Evolutionary conservation across 169 alveolate species (phyloP), one percentile per base, ranked within the genome.

Genomic region (Eimeria praecox): DNA sequence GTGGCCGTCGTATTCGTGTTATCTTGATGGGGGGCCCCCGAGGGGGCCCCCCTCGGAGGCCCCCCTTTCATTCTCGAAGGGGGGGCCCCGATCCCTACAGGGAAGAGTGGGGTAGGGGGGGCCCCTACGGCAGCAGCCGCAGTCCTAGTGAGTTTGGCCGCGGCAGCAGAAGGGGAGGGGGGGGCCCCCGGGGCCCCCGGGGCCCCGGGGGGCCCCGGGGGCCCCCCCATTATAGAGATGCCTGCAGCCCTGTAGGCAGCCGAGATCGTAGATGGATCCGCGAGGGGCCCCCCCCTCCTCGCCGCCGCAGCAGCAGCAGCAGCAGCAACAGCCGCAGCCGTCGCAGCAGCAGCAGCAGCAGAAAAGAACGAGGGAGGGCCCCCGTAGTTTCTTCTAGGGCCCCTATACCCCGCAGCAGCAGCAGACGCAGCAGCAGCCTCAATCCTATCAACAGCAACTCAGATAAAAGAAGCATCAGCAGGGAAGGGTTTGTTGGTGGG

Each of bases 41-140:
- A 54, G 66, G 71, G 90, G 87, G 62, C 40, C 87, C 87, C 33
- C 87, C 87, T 14, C 56, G 62, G 35, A 27, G 62, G 62, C 33
- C 62, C 18, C 64, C 73, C 40, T 24, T 49, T 4, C 6, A 30
- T 30, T 52, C 73, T 1, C 16, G 22, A 12, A 27, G 73, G 27
- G 3, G 52, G 49, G 46, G 90, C 30, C 78, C 78, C 40, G 64
- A 80, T 3, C 2, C 8, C 12, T 42, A 49, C 69, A 40, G 89
- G 46, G 89, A 80, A 22, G 69, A 80, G n/a, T 80, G 89, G 89
- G 64, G 64, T 18, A 46, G 90, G 3, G 73, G 73, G n/a, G 69
- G 69, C 90, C 71, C 42, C 59, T 40, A 42, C 42, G 87, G 87
- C 62, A 33, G 44, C 78, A 77, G 87, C 59, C n/a, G 87, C 62